These are phyloP conservation scores for Yarrowia divulgata DNA, from an alignment of 805 yeast species.

Conservation along the genomic window DNA sequence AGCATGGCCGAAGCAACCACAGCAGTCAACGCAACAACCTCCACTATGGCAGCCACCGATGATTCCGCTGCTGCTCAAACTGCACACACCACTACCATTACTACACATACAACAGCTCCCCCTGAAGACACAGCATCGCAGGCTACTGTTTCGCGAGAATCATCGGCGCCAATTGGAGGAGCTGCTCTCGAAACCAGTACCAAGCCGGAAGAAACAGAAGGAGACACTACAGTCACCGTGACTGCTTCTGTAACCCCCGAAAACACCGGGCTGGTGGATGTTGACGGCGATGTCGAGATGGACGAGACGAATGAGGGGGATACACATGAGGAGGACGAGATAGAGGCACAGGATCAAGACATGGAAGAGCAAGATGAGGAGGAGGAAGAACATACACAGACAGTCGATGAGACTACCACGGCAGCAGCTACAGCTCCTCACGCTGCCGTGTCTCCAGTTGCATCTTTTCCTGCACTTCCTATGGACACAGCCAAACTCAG, in stretches of 20 bases:
- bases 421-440: neutral
- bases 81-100: neutral
- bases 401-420: neutral
- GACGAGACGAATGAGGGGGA: neutral
- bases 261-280: neutral
- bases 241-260: constrained; percentile 16
- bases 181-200: neutral
- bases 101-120: neutral
- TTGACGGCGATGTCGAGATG: neutral
- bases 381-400: constrained; percentile 8
- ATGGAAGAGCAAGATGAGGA: constrained; percentile 6
- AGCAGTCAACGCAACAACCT: too few relatives aligned
- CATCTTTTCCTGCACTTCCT: neutral
- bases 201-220: neutral
- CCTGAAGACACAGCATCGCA: neutral
- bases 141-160: constrained; percentile 12
- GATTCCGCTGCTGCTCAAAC: neutral
- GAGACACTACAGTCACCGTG: constrained; percentile 15
- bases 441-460: neutral
- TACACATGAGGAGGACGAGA: neutral
- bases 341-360: neutral
- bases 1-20: neutral
- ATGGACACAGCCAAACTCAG: neutral
- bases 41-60: neutral
- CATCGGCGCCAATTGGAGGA: neutral